Conservation (phyloP, 2,329 filamentous ascomycete species). For the Diaporthe vexans region DNA sequence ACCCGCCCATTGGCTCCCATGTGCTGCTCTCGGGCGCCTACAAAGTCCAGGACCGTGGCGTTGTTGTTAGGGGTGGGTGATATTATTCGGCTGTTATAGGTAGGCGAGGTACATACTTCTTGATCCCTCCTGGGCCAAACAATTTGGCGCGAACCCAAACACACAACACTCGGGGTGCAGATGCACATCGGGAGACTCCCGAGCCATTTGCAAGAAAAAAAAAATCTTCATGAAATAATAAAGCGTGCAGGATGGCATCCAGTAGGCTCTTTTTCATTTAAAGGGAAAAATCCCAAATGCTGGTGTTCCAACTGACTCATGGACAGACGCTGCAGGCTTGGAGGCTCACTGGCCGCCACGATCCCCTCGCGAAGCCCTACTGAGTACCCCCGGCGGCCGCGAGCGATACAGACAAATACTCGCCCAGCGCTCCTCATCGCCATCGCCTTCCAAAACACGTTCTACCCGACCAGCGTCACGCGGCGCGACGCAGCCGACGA, state of each 20-base stretch:
- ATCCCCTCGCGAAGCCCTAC: constrained; percentile 74
- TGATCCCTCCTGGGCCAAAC: neutral
- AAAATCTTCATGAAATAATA: constrained; percentile 14
- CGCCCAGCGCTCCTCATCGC: constrained; percentile 76
- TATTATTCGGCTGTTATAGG: constrained; percentile 49
- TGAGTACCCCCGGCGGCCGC: constrained; percentile 82
- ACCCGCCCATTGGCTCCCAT: constrained; percentile 38
- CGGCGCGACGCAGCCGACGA: constrained; percentile 43
- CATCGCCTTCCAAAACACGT: constrained; percentile 72
- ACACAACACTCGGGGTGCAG: constrained; percentile 27
- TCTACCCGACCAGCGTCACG: constrained; percentile 50
- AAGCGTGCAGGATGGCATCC: constrained; percentile 30
- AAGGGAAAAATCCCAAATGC: constrained; percentile 13
- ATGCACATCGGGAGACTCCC: constrained; percentile 14
- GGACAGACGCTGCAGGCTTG: constrained; percentile 50
- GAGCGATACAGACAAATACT: constrained; percentile 79
- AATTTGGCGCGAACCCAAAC: constrained; percentile 18
- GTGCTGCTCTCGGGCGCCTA: constrained; percentile 43
- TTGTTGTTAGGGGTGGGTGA: constrained; percentile 43
- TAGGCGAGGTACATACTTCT: constrained; percentile 24
- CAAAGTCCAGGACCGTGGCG: constrained; percentile 38
- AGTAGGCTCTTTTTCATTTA: constrained; percentile 31
- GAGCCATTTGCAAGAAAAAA: neutral
- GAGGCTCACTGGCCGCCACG: constrained; percentile 75
- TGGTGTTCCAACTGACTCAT: constrained; percentile 37